Evolutionary conservation across 441 rosid genomes (phyloP).

Genomic region (Pelargonium citronellum): DNA sequence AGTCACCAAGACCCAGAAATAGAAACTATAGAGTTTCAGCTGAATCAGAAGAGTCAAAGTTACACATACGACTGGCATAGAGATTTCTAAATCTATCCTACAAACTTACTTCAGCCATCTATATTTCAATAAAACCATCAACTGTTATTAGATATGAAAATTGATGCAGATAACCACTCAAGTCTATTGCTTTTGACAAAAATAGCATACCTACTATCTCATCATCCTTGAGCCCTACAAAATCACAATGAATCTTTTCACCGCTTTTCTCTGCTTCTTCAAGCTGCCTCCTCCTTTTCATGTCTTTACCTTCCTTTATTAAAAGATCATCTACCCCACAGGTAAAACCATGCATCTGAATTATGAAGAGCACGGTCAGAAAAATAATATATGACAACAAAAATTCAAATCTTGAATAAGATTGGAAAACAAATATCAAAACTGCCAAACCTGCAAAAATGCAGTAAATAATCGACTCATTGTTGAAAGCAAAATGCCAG

Average conservation of each 20-base stretch:
- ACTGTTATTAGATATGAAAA: neutral
- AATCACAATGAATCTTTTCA: conserved; percentile 62
- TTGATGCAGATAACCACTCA: neutral
- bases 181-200: neutral
- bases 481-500: conserved; percentile 80
- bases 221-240: conserved; percentile 49
- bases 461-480: conserved; percentile 88
- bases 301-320: conserved; percentile 58
- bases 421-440: conserved; percentile 12
- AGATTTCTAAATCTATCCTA: neutral
- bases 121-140: neutral
- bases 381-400: conserved; percentile 20
- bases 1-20: neutral
- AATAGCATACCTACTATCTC: conserved; percentile 43
- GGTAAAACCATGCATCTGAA: conserved; percentile 92
- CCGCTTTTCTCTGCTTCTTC: conserved; percentile 65
- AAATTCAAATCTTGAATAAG: conserved; percentile 8
- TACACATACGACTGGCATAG: neutral
- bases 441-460: conserved; percentile 70
- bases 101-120: neutral
- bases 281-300: conserved; percentile 66
- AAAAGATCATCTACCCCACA: conserved; percentile 99
- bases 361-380: conserved; percentile 28
- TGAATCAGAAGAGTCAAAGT: too few species aligned
- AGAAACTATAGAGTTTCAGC: neutral